Evolutionary conservation across 106 monocot species (phyloP).

Genomic region (Phalaenopsis equestris): DNA sequence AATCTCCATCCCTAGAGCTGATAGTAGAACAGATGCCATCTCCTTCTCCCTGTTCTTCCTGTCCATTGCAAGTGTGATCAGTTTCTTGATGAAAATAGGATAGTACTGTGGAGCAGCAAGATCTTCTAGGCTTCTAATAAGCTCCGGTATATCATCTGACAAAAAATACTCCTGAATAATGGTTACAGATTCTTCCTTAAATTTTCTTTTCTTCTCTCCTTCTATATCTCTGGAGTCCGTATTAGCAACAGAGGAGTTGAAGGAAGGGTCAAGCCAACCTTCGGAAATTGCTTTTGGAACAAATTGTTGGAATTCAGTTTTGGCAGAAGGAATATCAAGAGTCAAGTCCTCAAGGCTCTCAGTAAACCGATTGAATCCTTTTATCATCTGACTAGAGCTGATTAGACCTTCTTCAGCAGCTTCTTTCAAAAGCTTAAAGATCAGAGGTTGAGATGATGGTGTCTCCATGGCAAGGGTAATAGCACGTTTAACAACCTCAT

Average conservation of each 20-base stretch:
- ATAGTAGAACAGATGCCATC: slow-evolving; percentile 85
- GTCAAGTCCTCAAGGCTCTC: slow-evolving; percentile 83
- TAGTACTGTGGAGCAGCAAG: slow-evolving; percentile 60
- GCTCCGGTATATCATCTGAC: slow-evolving; percentile 76
- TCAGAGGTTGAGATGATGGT: slow-evolving; percentile 37
- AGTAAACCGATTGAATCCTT: slow-evolving; percentile 55
- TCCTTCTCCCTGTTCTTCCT: slow-evolving; percentile 92
- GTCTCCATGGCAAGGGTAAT: slow-evolving; percentile 74
- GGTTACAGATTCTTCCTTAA: slow-evolving; percentile 57
- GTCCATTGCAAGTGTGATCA: slow-evolving; percentile 92
- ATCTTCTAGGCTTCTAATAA: slow-evolving; percentile 70
- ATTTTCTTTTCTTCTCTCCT: slow-evolving; percentile 45
- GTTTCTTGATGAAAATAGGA: slow-evolving; percentile 75
- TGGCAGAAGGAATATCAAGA: slow-evolving; percentile 87
- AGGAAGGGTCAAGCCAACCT: slow-evolving; percentile 80
- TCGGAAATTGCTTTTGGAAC: slow-evolving; percentile 50
- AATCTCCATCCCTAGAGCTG: slow-evolving; percentile 59
- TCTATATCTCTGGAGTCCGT: slow-evolving; percentile 20
- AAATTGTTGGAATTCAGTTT: slow-evolving; percentile 35
- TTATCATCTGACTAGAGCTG: slow-evolving; percentile 89
- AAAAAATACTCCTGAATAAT: slow-evolving; percentile 86
- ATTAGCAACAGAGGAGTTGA: slow-evolving; percentile 20
- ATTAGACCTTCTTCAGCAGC: slow-evolving; percentile 70
- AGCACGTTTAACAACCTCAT: slow-evolving; percentile 93
- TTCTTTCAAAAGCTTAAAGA: slow-evolving; percentile 65